Conservation (phyloP, 202 grass and related monocot genomes). For the Zizania palustris region DNA sequence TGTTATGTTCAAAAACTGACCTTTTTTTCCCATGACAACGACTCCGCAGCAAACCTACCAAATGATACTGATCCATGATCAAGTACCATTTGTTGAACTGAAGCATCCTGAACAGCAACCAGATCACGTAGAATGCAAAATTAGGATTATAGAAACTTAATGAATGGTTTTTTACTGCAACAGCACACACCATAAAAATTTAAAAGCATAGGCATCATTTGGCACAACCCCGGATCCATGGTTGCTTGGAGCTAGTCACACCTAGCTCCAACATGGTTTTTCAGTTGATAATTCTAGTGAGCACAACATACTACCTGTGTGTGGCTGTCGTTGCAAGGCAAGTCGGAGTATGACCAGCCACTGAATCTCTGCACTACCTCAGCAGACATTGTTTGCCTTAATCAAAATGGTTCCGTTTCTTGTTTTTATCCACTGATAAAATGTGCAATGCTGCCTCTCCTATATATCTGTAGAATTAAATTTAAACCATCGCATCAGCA, state of each 20-base stretch:
- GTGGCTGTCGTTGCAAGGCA: constrained; percentile 32
- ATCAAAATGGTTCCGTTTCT: neutral
- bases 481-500: neutral
- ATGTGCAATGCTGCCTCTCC: neutral
- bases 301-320: constrained; percentile 34
- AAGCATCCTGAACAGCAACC: constrained; percentile 47
- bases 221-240: too few relatives aligned
- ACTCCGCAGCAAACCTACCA: constrained; percentile 69
- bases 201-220: neutral
- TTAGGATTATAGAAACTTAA: neutral
- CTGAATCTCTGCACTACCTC: constrained; percentile 46
- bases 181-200: neutral
- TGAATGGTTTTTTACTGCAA: neutral
- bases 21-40: constrained; percentile 82
- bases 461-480: constrained; percentile 37
- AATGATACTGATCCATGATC: constrained; percentile 83
- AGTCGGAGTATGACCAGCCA: constrained; percentile 47
- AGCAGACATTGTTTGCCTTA: constrained; percentile 45
- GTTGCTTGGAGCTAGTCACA: too few relatives aligned
- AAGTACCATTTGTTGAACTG: constrained; percentile 62
- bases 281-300: neutral
- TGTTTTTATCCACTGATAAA: neutral
- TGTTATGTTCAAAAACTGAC: constrained; percentile 69
- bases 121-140: neutral
- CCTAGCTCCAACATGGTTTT: neutral